phyloP scores from a whole-genome alignment of 441 rosid species.

The Sinapis alba region DNA sequence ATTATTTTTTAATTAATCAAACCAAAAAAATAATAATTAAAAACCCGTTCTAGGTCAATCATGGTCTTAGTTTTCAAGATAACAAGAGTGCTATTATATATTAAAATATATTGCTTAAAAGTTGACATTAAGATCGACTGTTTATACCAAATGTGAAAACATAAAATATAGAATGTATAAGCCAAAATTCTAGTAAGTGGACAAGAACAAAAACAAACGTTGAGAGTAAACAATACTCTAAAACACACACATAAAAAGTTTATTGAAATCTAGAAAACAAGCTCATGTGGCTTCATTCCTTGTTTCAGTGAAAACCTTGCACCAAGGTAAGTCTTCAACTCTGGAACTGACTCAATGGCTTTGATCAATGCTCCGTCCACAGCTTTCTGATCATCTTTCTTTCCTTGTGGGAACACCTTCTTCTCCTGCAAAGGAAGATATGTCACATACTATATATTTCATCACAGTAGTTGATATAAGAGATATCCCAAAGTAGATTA shows the following conservation, averaged over 20 bases:
- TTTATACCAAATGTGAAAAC: not conserved
- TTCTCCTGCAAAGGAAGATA: slow-evolving; percentile 4
- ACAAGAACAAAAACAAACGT: slow-evolving; percentile 15
- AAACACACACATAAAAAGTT: not conserved
- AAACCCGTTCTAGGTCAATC: too few species aligned
- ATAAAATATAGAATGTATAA: not conserved
- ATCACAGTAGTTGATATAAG: not conserved
- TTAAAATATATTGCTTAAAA: not conserved
- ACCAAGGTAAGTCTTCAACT: too few species aligned
- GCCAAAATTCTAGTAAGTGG: not conserved
- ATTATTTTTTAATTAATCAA: too few species aligned
- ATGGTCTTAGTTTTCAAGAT: not conserved
- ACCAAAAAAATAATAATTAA: too few species aligned
- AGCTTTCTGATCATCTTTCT: too few species aligned
- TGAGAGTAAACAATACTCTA: slow-evolving; percentile 1
- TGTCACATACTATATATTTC: not conserved
- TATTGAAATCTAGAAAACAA: slow-evolving; percentile 46
- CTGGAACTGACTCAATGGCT: too few species aligned
- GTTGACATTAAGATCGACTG: not conserved
- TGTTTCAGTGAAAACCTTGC: slow-evolving; percentile 61
- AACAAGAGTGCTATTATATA: not conserved
- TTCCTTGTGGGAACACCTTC: too few species aligned
- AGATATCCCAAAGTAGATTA: not conserved
- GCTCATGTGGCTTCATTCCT: slow-evolving; percentile 69
- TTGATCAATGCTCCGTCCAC: too few species aligned